Evolutionary conservation across 1,139 yeast genomes (phyloP), one percentile per base, ranked within the genome.

Genomic region (Arxiozyma heterogenica): DNA sequence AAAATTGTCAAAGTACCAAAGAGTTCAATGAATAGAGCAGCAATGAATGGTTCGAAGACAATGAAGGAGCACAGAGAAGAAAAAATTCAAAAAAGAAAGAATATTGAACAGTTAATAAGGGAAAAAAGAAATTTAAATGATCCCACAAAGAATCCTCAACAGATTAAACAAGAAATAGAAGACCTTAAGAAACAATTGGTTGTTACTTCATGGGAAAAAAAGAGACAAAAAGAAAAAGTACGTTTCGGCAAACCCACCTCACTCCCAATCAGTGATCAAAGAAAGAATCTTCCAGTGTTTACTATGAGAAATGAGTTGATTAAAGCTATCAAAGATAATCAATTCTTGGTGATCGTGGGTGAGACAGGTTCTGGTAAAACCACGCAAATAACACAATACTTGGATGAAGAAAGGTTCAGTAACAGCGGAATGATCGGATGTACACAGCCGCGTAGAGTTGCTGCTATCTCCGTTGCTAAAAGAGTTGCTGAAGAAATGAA

Each of bases 291-390:
- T 23, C 98, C 98, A 0, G 96, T 91, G 0, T 88, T 74, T 63
- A 72, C 76, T 52, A 85, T 81, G 71, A 75, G 89, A 53, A 73
- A 78, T 1, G 76, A 80, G 51, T 76, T 93, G 34, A 68, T 93
- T n/a, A 75, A 77, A 0, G 82, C 89, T 0, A 77, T 93, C 2
- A 66, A 69, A 22, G 71, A 78, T 18, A 80, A 86, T 62, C 96
- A 89, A 64, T 85, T 91, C 41, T 66, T 91, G 44, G 86, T 93
- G 46, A 86, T 93, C 49, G 96, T 93, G 41, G 98, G 98, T 56
- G 98, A 93, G 67, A 93, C 98, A 0, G 98, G 98, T 49, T 90
- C 97, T 0, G 98, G 98, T 62, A 93, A 93, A 64, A 93, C 98
- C 0, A 93, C 98, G 0, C 97, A 93, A 69, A 72, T 93, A 15